A percentile compares a stretch with the other conserved stretches of the same genome.
phyloP scores from a whole-genome alignment of 2,329 filamentous ascomycete genomes.

The Aureobasidium sp. region DNA sequence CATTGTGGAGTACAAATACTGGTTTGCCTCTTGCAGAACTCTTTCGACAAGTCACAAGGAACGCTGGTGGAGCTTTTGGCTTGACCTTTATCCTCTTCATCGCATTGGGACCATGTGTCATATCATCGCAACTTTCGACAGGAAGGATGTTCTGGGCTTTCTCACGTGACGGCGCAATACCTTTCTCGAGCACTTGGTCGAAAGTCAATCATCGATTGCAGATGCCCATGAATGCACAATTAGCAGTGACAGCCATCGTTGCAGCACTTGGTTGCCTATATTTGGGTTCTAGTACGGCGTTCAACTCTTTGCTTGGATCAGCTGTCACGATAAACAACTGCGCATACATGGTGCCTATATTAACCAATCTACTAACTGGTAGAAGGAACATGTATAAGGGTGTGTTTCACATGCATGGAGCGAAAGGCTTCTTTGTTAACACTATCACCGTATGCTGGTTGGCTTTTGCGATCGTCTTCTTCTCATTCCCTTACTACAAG shows the following conservation, averaged over 20 bases:
- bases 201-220: not conserved
- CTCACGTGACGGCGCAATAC: conserved; percentile 32
- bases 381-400: conserved; percentile 7
- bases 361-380: conserved; percentile 3
- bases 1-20: conserved; percentile 19
- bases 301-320: conserved; percentile 12
- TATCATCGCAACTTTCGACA: conserved; percentile 29
- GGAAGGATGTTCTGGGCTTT: conserved; percentile 36
- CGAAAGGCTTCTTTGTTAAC: not conserved
- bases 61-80: conserved; percentile 34
- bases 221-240: conserved; percentile 15
- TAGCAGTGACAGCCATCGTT: conserved; percentile 12
- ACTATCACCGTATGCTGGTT: conserved; percentile 3
- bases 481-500: conserved; percentile 36
- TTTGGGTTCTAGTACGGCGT: conserved; percentile 12
- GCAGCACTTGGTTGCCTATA: conserved; percentile 16
- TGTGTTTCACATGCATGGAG: not conserved
- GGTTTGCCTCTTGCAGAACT: conserved; percentile 39
- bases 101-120: conserved; percentile 35
- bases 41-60: conserved; percentile 36
- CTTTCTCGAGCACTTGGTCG: conserved; percentile 10
- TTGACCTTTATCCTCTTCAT: conserved; percentile 36
- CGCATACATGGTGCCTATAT: not conserved
- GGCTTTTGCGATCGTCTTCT: conserved; percentile 36
- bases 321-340: conserved; percentile 6